Evolutionary conservation across 768 basidiomycete genomes (phyloP).

Genomic region (Boletus reticuloceps): DNA sequence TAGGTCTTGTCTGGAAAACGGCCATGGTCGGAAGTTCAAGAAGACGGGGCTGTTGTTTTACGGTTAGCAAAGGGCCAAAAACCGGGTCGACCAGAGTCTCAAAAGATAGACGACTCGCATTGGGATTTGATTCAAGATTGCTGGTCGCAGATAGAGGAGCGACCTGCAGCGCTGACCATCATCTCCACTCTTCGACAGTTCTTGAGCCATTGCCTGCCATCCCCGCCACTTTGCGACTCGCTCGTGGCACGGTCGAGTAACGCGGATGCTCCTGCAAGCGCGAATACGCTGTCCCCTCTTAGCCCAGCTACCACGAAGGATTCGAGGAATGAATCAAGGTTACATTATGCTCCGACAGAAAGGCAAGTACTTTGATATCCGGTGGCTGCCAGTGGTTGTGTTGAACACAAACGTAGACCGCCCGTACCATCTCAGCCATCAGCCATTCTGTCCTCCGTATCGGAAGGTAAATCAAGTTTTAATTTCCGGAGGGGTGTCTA

Average conservation of each 20-base stretch:
- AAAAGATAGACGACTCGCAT: neutral
- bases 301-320: too few relatives aligned
- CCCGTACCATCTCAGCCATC: too few relatives aligned
- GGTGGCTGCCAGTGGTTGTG: too few relatives aligned
- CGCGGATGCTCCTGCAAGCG: too few relatives aligned
- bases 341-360: too few relatives aligned
- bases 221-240: neutral
- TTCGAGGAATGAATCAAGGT: too few relatives aligned
- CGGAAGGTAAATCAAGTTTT: too few relatives aligned
- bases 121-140: constrained; percentile 9
- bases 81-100: constrained; percentile 2
- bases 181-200: neutral
- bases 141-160: neutral
- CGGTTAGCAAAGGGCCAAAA: neutral
- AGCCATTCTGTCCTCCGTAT: too few relatives aligned
- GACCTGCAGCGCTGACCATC: neutral
- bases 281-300: too few relatives aligned
- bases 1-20: constrained; percentile 8
- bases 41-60: constrained; percentile 6
- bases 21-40: constrained; percentile 7
- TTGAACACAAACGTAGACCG: too few relatives aligned
- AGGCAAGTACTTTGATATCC: too few relatives aligned
- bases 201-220: neutral
- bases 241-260: neutral
- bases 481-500: too few relatives aligned